Conservation (phyloP, 2,329 filamentous ascomycete species). For the Colletotrichum sojae region DNA sequence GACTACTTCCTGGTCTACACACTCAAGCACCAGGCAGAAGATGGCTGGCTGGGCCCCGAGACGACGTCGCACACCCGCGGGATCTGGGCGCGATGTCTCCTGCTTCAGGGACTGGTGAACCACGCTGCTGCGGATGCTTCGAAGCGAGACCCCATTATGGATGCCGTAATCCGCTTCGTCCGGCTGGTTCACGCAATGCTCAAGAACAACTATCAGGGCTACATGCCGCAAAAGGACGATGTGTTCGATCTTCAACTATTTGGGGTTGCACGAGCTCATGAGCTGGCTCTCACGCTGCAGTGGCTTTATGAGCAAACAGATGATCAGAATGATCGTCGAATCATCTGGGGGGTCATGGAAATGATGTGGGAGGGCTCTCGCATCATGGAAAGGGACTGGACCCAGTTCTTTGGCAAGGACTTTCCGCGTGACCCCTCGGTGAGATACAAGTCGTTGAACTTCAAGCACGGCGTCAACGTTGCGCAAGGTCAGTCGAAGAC, state of each 20-base stretch:
- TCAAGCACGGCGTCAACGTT: conserved; percentile 59
- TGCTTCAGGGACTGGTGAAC: conserved; percentile 62
- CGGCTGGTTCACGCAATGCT: conserved; percentile 68
- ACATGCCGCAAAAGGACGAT: conserved; percentile 60
- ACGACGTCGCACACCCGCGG: conserved; percentile 55
- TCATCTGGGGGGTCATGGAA: conserved; percentile 58
- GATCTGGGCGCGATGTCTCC: conserved; percentile 67
- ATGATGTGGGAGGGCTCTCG: conserved; percentile 51
- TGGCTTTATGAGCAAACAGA: conserved; percentile 57
- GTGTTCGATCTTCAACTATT: conserved; percentile 54
- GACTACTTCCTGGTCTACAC: conserved; percentile 60
- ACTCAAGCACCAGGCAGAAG: conserved; percentile 62
- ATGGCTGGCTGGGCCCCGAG: conserved; percentile 73
- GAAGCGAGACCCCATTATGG: conserved; percentile 59
- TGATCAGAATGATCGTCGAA: conserved; percentile 1
- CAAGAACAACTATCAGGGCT: conserved; percentile 64
- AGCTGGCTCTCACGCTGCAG: conserved; percentile 56
- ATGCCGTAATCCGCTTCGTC: conserved; percentile 65
- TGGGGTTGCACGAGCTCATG: conserved; percentile 54
- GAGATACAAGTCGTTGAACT: conserved; percentile 51
- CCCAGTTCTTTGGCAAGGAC: conserved; percentile 47
- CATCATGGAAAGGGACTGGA: conserved; percentile 49
- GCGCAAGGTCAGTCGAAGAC: conserved; percentile 54
- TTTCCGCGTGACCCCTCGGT: conserved; percentile 33
- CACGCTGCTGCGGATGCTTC: conserved; percentile 63